phyloP scores from a whole-genome alignment of 2,329 filamentous ascomycete species.

The Beauveria rudraprayagi region DNA sequence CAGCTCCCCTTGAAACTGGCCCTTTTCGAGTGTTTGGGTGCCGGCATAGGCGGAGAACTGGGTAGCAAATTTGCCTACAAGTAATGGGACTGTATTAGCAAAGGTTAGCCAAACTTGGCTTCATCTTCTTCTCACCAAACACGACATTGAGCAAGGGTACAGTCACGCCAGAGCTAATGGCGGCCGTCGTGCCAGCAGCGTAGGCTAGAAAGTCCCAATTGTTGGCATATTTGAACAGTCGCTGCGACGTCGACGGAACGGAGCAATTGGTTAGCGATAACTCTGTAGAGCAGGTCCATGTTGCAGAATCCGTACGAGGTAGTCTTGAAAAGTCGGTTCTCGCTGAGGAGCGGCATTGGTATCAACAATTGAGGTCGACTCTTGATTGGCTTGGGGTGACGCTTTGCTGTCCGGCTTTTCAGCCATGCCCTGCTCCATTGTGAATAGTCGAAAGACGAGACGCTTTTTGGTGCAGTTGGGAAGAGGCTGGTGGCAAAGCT shows the following conservation, averaged over 20 bases:
- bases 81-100: constrained; percentile 20
- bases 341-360: constrained; percentile 26
- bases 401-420: not conserved
- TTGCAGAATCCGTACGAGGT: constrained; percentile 19
- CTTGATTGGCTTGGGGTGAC: not conserved
- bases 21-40: not conserved
- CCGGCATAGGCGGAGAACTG: constrained; percentile 19
- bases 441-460: not conserved
- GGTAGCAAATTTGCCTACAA: constrained; percentile 37
- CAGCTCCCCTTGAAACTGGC: not conserved
- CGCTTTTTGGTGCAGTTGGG: no score
- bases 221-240: constrained; percentile 50
- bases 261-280: not conserved
- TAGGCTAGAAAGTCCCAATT: constrained; percentile 43
- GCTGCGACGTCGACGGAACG: constrained; percentile 20
- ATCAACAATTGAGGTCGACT: not conserved
- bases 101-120: not conserved
- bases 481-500: no score
- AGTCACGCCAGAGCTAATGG: constrained; percentile 45
- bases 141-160: constrained; percentile 53
- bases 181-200: constrained; percentile 33
- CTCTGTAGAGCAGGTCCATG: not conserved
- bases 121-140: constrained; percentile 33
- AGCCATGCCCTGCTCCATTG: not conserved
- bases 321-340: constrained; percentile 34